Conservation (phyloP, 225 moss, liverwort and hornwort genomes). For the Pseudoscleropodium purum region DNA sequence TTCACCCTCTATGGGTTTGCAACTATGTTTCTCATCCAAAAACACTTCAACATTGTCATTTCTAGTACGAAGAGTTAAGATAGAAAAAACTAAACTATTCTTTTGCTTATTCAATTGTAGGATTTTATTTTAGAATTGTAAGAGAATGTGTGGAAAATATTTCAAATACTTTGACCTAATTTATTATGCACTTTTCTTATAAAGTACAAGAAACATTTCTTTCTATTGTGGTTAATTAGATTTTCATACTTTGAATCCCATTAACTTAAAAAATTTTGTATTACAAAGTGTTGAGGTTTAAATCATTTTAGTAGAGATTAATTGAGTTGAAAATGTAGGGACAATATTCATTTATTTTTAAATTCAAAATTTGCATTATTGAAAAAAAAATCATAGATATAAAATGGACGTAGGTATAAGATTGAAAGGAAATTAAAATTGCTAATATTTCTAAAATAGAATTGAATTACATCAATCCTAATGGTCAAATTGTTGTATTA, state of each 20-base stretch:
- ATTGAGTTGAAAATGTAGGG: neutral
- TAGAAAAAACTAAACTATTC: neutral
- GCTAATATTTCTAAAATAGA: accelerated
- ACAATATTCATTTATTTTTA: too few relatives aligned
- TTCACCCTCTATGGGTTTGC: accelerated
- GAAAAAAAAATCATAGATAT: neutral
- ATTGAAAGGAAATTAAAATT: neutral
- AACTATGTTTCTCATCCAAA: neutral
- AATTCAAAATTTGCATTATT: neutral
- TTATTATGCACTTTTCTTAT: neutral
- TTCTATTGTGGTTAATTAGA: neutral
- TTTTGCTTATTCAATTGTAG: neutral
- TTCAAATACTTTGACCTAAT: neutral
- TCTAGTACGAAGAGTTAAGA: neutral
- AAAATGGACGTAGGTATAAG: accelerated
- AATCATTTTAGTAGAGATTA: neutral
- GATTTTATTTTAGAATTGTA: neutral
- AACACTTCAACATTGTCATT: neutral
- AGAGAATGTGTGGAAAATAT: neutral
- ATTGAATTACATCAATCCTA: neutral
- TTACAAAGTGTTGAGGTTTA: neutral
- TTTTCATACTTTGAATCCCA: neutral
- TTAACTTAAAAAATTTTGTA: neutral
- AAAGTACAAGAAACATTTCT: neutral
- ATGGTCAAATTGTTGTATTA: too few relatives aligned